Conservation (phyloP, 192 early-diverging fungal species). For the Umbelopsis sp. region DNA sequence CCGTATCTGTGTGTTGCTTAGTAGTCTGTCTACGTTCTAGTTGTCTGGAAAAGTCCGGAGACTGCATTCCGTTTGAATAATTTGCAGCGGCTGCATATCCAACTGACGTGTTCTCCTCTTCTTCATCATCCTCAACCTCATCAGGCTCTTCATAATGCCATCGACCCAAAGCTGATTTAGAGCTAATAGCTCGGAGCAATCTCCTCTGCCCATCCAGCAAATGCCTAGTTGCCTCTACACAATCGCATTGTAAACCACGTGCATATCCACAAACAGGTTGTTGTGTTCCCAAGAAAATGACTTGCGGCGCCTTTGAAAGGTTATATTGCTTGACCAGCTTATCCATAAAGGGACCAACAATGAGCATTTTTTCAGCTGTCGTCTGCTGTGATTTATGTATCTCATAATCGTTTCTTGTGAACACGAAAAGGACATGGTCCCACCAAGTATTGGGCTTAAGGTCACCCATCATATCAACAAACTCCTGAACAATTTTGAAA, state of each 20-base stretch:
- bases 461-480: constrained; percentile 27
- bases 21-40: neutral
- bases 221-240: constrained; percentile 11
- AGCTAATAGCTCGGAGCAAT: neutral
- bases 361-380: neutral
- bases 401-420: constrained; percentile 26
- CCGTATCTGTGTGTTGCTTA: neutral
- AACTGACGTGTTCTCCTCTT: neutral
- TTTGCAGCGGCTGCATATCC: no score
- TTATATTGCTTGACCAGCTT: constrained; percentile 9
- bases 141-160: constrained; percentile 7
- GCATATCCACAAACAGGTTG: constrained; percentile 13
- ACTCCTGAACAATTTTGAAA: constrained; percentile 21
- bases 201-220: constrained; percentile 3
- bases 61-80: neutral
- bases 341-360: constrained; percentile 5
- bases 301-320: neutral
- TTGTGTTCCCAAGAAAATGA: constrained; percentile 20
- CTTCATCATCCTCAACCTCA: neutral
- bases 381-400: neutral
- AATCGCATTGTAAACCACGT: neutral
- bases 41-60: neutral
- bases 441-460: constrained; percentile 26
- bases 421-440: constrained; percentile 31
- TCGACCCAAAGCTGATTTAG: neutral